A percentile compares a stretch with the other conserved stretches of the same genome.
These are phyloP conservation scores for Dothideomycetes sp. DNA, from an alignment of 2,329 filamentous ascomycete species.

Conservation along the genomic window DNA sequence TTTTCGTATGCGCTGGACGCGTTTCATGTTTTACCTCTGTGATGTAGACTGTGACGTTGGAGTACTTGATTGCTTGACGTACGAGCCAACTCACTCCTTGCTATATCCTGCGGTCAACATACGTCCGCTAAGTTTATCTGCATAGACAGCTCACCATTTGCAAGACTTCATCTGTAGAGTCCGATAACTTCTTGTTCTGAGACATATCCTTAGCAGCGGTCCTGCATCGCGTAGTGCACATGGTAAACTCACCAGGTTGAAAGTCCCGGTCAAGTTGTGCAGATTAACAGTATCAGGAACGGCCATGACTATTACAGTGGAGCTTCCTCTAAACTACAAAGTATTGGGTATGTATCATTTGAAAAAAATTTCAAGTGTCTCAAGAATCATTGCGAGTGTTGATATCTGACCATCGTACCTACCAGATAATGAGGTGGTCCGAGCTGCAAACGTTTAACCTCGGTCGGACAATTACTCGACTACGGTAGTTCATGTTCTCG, in stretches of 20 bases:
- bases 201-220: background rate
- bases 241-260: conserved; percentile 46
- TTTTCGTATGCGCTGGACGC: no score
- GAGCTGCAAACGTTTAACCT: no score
- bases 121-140: background rate
- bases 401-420: no score
- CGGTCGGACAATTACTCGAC: no score
- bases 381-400: no score
- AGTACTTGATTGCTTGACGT: conserved; percentile 50
- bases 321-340: no score
- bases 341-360: no score
- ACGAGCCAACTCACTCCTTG: conserved; percentile 35
- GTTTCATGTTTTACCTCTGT: conserved; percentile 23
- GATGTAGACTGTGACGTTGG: conserved; percentile 58
- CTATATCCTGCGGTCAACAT: background rate
- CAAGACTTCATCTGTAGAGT: conserved; percentile 59
- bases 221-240: background rate
- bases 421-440: no score
- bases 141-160: conserved; percentile 38
- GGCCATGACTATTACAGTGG: conserved; percentile 56
- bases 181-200: conserved; percentile 70
- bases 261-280: conserved; percentile 60
- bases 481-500: no score
- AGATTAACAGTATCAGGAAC: conserved; percentile 59
- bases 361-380: no score